phyloP scores from a whole-genome alignment of 2,329 filamentous ascomycete genomes.

The Chaetothyriales sp. region DNA sequence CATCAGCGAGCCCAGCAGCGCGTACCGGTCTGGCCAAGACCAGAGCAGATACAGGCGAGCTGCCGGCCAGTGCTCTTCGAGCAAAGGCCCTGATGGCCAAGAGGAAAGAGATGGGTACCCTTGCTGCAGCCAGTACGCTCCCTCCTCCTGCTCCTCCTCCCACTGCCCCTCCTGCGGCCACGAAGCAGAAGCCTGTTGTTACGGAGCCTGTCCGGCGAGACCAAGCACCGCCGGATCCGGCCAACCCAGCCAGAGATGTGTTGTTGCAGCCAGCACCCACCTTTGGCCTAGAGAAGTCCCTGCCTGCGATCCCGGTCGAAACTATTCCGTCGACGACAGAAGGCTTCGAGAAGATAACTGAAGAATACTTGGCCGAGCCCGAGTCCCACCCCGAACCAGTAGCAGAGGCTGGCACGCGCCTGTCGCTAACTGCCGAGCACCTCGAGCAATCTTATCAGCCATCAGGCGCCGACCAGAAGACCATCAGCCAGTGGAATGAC shows the following conservation, averaged over 20 bases:
- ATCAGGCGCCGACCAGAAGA: slow-evolving; percentile 30
- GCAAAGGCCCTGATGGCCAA: slow-evolving; percentile 17
- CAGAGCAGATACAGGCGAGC: slow-evolving; percentile 14
- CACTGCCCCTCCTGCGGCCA: neutral
- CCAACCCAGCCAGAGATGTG: neutral
- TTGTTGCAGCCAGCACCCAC: neutral
- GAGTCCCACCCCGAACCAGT: neutral
- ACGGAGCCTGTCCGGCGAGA: neutral
- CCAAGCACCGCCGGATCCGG: neutral
- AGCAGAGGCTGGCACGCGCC: neutral
- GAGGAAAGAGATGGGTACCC: neutral
- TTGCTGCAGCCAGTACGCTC: neutral
- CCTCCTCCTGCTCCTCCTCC: too few relatives aligned
- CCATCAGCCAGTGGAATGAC: slow-evolving; percentile 25
- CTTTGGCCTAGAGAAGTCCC: neutral
- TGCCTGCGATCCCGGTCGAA: slow-evolving; percentile 9
- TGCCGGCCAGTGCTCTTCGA: slow-evolving; percentile 17
- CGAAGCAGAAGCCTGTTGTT: neutral
- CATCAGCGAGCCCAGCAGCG: neutral
- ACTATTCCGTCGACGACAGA: slow-evolving; percentile 11
- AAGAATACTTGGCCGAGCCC: neutral
- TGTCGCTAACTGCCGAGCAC: neutral
- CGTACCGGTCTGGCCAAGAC: neutral
- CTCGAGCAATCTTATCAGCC: slow-evolving; percentile 26
- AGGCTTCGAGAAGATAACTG: neutral